phyloP scores from a whole-genome alignment of 495 filamentous ascomycete species.

The Talaromyces nanjingensis region DNA sequence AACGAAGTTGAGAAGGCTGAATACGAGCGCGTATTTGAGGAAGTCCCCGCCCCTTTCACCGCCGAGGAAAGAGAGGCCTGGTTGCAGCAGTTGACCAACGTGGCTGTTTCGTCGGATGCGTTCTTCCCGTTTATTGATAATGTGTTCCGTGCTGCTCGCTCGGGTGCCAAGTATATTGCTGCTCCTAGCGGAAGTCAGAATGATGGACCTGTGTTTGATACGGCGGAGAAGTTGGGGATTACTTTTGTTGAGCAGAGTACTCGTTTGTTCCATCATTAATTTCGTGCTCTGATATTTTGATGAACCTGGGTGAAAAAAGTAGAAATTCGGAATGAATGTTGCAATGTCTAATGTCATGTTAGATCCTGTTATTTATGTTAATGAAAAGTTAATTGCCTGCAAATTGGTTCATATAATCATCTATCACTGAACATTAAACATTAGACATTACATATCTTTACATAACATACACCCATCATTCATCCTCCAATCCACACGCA shows the following conservation, averaged over 20 bases:
- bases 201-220: slow-evolving; percentile 78
- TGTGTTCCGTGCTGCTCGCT: slow-evolving; percentile 80
- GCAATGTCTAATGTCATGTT: neutral
- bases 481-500: neutral
- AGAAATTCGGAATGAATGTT: neutral
- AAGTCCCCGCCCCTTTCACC: slow-evolving; percentile 79
- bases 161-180: slow-evolving; percentile 91
- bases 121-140: slow-evolving; percentile 99
- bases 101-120: slow-evolving; percentile 85
- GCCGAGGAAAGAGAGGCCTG: slow-evolving; percentile 77
- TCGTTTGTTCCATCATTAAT: slow-evolving; percentile 80
- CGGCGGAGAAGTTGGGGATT: slow-evolving; percentile 88
- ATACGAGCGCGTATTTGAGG: slow-evolving; percentile 86
- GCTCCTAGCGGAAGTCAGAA: slow-evolving; percentile 92
- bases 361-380: neutral
- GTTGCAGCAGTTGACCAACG: slow-evolving; percentile 70
- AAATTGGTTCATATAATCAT: neutral
- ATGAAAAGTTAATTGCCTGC: neutral
- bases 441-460: neutral
- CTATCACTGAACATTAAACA: neutral
- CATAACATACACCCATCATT: neutral
- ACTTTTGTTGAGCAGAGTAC: slow-evolving; percentile 84
- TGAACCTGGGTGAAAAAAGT: no score
- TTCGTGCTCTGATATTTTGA: no score
- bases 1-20: slow-evolving; percentile 71